These are phyloP conservation scores for Camelina sativa DNA, from an alignment of 345 rosid genomes.

Conservation along the genomic window DNA sequence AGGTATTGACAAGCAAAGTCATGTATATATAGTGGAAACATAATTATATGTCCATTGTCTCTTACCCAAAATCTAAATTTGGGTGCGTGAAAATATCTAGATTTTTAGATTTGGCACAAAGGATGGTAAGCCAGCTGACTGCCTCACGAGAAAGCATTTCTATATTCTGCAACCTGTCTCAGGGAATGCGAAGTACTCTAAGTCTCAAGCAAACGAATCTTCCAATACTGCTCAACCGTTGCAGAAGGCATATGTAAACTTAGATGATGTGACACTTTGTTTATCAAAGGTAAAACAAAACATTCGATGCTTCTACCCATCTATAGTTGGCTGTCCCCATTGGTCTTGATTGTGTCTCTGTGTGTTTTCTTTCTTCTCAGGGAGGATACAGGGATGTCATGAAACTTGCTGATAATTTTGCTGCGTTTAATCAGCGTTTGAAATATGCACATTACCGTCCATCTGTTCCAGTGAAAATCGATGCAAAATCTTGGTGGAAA, in stretches of 20 bases:
- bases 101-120: slow-evolving; percentile 85
- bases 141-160: slow-evolving; percentile 59
- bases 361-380: slow-evolving; percentile 52
- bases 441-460: slow-evolving; percentile 95
- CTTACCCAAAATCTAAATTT: slow-evolving; percentile 15
- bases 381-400: slow-evolving; percentile 83
- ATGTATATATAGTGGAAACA: slow-evolving; percentile 17
- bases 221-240: slow-evolving; percentile 56
- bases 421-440: slow-evolving; percentile 84
- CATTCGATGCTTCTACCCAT: slow-evolving; percentile 27
- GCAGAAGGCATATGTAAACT: slow-evolving; percentile 81
- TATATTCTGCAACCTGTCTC: slow-evolving; percentile 92
- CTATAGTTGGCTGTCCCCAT: slow-evolving; percentile 24
- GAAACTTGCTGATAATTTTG: slow-evolving; percentile 92
- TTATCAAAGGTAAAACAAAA: slow-evolving; percentile 74
- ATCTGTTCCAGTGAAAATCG: slow-evolving; percentile 63
- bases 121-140: slow-evolving; percentile 77
- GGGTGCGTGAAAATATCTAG: slow-evolving; percentile 48
- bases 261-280: slow-evolving; percentile 93
- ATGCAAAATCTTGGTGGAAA: slow-evolving; percentile 94
- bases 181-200: slow-evolving; percentile 84
- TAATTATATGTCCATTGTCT: slow-evolving; percentile 17
- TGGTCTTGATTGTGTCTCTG: slow-evolving; percentile 39
- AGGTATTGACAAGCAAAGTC: slow-evolving; percentile 54
- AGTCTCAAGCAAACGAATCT: slow-evolving; percentile 55